A percentile compares a stretch with the other conserved stretches of the same genome.
Conservation (phyloP, 1,284 basidiomycete species). For the Tilletia horrida region DNA sequence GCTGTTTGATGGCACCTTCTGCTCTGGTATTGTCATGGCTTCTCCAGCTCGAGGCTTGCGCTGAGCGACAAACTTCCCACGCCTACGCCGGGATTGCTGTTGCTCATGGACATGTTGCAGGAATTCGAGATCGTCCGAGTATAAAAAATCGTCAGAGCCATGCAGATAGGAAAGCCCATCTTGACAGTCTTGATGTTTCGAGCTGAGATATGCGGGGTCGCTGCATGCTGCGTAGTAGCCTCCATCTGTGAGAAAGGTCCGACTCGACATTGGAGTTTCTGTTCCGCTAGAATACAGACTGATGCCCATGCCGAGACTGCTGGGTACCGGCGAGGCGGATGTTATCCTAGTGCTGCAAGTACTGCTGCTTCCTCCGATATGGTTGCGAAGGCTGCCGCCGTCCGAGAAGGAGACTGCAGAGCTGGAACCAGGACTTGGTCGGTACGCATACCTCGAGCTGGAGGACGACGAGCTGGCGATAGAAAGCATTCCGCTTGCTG, state of each 20-base stretch:
- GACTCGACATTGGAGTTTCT: too few relatives aligned
- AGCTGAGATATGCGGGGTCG: too few relatives aligned
- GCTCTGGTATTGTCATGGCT: neutral
- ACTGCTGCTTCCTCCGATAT: neutral
- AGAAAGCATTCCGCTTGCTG: too few relatives aligned
- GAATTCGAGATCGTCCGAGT: neutral
- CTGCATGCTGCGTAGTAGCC: too few relatives aligned
- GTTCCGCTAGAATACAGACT: neutral
- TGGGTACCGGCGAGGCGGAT: neutral
- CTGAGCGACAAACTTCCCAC: conserved; percentile 6
- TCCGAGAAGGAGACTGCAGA: neutral
- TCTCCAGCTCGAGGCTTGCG: conserved; percentile 1
- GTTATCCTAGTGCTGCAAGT: conserved; percentile 1
- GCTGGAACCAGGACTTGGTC: neutral
- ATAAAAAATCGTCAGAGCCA: too few relatives aligned
- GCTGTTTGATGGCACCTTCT: neutral
- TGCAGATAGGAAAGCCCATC: neutral
- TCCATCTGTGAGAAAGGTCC: too few relatives aligned
- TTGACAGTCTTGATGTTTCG: neutral
- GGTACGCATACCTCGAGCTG: neutral
- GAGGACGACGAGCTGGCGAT: too few relatives aligned
- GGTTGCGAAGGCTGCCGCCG: too few relatives aligned
- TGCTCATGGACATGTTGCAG: neutral
- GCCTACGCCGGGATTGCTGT: neutral
- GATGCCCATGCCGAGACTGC: conserved; percentile 12